Conservation (phyloP, 805 yeast genomes). For the Clavispora vitiphila region DNA sequence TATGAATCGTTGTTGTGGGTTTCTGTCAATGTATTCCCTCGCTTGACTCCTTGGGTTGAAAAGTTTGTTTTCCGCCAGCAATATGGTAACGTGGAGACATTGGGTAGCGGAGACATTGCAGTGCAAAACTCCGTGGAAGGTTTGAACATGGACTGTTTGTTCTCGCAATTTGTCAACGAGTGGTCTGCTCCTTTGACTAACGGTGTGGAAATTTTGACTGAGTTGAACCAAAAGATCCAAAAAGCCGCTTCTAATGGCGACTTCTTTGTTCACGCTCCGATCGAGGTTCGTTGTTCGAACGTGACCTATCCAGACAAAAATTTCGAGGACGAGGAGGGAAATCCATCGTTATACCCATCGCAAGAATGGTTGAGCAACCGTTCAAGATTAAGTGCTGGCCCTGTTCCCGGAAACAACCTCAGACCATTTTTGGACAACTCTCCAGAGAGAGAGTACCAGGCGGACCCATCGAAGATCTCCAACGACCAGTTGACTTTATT, state of each 20-base stretch:
- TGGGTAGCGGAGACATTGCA: constrained; percentile 55
- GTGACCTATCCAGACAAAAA: constrained; percentile 50
- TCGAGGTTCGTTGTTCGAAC: constrained; percentile 91
- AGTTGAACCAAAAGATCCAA: constrained; percentile 57
- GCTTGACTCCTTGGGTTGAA: constrained; percentile 81
- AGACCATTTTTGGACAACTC: constrained; percentile 81
- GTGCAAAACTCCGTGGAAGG: constrained; percentile 82
- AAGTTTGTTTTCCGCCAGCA: constrained; percentile 79
- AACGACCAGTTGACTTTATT: constrained; percentile 79
- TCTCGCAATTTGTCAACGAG: constrained; percentile 90
- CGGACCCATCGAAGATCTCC: constrained; percentile 43
- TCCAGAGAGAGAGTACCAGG: constrained; percentile 45
- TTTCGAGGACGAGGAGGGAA: constrained; percentile 28
- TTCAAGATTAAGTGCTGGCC: constrained; percentile 58
- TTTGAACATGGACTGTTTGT: constrained; percentile 91
- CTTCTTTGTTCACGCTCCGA: constrained; percentile 89
- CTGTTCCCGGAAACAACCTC: constrained; percentile 76
- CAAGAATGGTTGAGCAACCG: constrained; percentile 50
- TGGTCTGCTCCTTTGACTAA: constrained; percentile 90
- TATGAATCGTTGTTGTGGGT: constrained; percentile 78
- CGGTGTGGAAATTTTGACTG: constrained; percentile 66
- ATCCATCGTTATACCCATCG: constrained; percentile 36
- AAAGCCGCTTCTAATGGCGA: constrained; percentile 56
- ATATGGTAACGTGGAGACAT: constrained; percentile 70
- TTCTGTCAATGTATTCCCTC: constrained; percentile 67